Evolutionary conservation across 352 stramenopile species (phyloP).

Genomic region (Phytopythium ostracodes): DNA sequence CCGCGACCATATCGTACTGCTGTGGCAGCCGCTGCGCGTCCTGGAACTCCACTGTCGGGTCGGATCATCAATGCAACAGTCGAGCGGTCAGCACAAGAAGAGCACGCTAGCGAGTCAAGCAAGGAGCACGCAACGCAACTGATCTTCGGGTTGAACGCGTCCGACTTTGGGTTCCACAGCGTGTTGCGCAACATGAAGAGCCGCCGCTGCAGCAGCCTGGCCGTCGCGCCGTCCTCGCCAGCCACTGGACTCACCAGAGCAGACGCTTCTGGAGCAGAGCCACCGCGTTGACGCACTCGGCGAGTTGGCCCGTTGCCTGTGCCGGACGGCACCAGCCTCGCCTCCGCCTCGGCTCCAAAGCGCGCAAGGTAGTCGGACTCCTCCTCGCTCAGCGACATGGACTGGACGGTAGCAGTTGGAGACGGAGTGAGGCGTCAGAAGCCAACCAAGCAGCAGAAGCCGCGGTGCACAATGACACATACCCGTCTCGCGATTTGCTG

Average conservation of each 20-base stretch:
- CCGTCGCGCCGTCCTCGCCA: neutral
- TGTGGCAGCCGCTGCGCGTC: slow-evolving; percentile 38
- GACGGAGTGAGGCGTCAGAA: neutral
- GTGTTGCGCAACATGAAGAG: slow-evolving; percentile 73
- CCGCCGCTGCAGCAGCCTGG: slow-evolving; percentile 40
- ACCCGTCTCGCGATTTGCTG: slow-evolving; percentile 63
- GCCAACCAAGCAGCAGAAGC: neutral
- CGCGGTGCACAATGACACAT: neutral
- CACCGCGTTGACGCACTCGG: neutral
- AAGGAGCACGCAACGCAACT: neutral
- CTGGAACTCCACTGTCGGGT: slow-evolving; percentile 35
- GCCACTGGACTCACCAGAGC: neutral
- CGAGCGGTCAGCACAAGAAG: neutral
- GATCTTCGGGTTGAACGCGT: slow-evolving; percentile 47
- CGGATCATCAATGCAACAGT: neutral
- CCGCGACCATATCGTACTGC: slow-evolving; percentile 45
- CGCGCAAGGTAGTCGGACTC: slow-evolving; percentile 50
- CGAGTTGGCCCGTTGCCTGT: neutral
- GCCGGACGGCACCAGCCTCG: slow-evolving; percentile 11
- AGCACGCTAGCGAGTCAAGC: no score
- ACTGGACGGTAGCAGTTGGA: slow-evolving; percentile 24
- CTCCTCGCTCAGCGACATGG: slow-evolving; percentile 48
- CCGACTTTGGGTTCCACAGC: slow-evolving; percentile 63
- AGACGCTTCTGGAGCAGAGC: neutral
- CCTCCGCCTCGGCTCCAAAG: slow-evolving; percentile 55